Percentiles rank a stretch among this genome's conserved stretches.
Conservation (phyloP, 805 yeast genomes). For the Starmerella stellata region DNA sequence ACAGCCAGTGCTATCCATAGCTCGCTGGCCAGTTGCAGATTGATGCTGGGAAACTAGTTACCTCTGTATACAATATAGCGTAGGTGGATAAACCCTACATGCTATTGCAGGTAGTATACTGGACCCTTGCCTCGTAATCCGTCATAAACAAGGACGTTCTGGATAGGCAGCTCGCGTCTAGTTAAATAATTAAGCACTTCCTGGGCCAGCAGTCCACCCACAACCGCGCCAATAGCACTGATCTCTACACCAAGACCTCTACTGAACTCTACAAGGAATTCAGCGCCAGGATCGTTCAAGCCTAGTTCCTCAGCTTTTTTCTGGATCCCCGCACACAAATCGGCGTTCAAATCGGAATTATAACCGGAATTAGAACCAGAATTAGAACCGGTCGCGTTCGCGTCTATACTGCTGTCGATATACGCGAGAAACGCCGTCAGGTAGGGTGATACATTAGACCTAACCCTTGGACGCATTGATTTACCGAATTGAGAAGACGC, state of each 20-base stretch:
- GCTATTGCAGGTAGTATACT: slow-evolving; percentile 36
- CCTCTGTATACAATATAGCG: too few species aligned
- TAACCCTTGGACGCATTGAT: slow-evolving; percentile 22
- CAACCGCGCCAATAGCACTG: slow-evolving; percentile 66
- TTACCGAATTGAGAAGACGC: slow-evolving; percentile 6
- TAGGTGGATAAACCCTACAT: too few species aligned
- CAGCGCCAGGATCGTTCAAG: slow-evolving; percentile 31
- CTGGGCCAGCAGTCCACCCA: slow-evolving; percentile 83
- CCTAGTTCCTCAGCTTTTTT: slow-evolving; percentile 22
- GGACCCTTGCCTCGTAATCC: slow-evolving; percentile 60
- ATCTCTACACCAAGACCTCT: slow-evolving; percentile 35
- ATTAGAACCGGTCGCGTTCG: too few species aligned
- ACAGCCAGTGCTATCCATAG: too few species aligned
- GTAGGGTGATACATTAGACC: slow-evolving; percentile 33
- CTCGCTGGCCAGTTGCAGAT: too few species aligned
- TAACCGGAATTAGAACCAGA: too few species aligned
- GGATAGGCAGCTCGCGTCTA: slow-evolving; percentile 59
- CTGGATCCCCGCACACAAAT: slow-evolving; percentile 15
- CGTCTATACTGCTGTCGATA: slow-evolving; percentile 26
- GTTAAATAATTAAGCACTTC: slow-evolving; percentile 73
- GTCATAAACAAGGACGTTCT: slow-evolving; percentile 64
- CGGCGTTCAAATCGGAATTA: background rate
- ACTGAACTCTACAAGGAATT: slow-evolving; percentile 22
- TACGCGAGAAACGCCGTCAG: slow-evolving; percentile 44
- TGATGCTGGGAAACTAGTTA: too few species aligned